Conservation (phyloP, 768 basidiomycete species). For the Trametes villosa region DNA sequence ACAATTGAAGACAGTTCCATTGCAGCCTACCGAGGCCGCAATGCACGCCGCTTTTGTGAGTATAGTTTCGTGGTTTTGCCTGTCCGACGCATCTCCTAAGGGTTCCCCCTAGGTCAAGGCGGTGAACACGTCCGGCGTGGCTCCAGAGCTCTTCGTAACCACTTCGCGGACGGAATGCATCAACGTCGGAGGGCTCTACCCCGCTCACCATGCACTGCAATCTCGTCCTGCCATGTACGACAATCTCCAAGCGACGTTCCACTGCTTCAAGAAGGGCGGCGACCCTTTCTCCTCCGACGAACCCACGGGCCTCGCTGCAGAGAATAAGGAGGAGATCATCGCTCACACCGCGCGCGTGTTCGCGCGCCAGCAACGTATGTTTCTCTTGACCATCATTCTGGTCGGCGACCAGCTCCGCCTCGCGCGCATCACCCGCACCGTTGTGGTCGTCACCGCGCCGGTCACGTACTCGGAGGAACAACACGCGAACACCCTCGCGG, state of each 20-base stretch:
- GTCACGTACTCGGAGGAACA: not conserved
- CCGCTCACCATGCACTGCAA: not conserved
- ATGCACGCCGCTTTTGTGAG: not conserved
- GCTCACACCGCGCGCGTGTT: not conserved
- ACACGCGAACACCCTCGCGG: not conserved
- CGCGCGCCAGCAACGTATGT: slow-evolving; percentile 1
- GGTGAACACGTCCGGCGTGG: not conserved
- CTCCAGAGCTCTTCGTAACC: not conserved
- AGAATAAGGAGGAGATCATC: not conserved
- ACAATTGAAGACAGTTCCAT: too few relatives aligned
- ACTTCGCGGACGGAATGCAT: not conserved
- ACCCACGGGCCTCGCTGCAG: not conserved
- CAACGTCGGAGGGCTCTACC: not conserved
- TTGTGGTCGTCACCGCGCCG: not conserved
- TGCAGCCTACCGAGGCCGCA: too few relatives aligned
- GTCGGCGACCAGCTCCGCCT: not conserved
- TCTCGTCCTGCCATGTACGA: too few relatives aligned
- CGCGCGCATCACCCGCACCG: not conserved
- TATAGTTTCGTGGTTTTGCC: not conserved
- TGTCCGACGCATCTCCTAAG: not conserved
- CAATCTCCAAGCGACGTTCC: too few relatives aligned
- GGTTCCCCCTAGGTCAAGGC: not conserved
- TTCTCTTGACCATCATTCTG: slow-evolving; percentile 4
- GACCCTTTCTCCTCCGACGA: not conserved
- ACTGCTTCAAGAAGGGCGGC: not conserved